Percentiles rank a stretch among this genome's conserved stretches.
Evolutionary conservation across 805 yeast genomes (phyloP).

Genomic region (Starmerella potacharoeniae): DNA sequence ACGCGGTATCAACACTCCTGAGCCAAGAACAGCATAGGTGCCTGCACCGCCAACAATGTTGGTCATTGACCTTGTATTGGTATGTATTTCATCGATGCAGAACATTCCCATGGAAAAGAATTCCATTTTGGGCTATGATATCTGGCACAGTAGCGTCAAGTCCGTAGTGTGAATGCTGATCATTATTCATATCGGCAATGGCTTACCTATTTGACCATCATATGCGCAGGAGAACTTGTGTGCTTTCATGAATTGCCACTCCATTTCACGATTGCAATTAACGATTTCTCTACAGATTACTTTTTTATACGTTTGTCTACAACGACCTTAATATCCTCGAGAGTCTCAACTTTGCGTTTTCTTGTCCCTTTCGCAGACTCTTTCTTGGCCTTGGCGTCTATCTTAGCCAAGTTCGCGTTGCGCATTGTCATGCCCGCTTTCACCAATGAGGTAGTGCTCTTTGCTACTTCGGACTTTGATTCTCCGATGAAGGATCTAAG

Average conservation of each 20-base stretch:
- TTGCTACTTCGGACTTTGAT: conserved; percentile 38
- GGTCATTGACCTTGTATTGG: conserved; percentile 31
- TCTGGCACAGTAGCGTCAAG: too few relatives aligned
- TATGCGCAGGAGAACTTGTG: too few relatives aligned
- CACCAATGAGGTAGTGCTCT: conserved; percentile 40
- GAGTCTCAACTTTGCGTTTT: background rate
- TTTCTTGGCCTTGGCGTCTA: conserved; percentile 42
- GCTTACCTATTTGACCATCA: background rate
- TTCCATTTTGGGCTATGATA: conserved; percentile 1
- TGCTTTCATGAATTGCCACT: too few relatives aligned
- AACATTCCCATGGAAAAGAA: conserved; percentile 77
- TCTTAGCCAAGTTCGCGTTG: conserved; percentile 53
- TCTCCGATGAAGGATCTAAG: conserved; percentile 71
- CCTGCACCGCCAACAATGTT: conserved; percentile 87
- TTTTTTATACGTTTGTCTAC: background rate
- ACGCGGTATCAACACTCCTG: conserved; percentile 40
- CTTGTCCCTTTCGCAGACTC: background rate
- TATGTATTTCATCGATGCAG: conserved; percentile 75
- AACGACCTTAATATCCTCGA: conserved; percentile 4
- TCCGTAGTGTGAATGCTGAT: background rate
- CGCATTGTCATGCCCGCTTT: conserved; percentile 58
- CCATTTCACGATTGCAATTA: too few relatives aligned
- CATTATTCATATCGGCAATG: background rate
- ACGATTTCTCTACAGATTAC: background rate
- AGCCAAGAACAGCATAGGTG: conserved; percentile 66